Evolutionary conservation across 305 asterid genomes (phyloP), one percentile per base, ranked within the genome.

Genomic region (Fraxinus sp.): DNA sequence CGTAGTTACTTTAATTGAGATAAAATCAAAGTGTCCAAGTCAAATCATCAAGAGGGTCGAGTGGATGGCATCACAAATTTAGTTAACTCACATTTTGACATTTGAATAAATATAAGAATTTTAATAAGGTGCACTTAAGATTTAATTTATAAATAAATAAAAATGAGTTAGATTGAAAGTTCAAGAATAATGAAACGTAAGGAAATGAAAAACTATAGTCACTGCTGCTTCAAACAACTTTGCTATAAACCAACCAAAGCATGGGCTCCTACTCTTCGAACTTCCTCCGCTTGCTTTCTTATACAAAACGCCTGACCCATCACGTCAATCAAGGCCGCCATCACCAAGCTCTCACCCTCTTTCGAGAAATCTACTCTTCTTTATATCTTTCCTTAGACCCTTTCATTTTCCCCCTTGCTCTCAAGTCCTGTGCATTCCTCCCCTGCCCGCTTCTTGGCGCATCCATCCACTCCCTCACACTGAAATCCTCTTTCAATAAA

Each of bases 261-360:
- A 84, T 82, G 86, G 22, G 46, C 22, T 83, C 83, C 41, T 85
- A 86, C 84, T 78, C 92, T 57, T 85, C 92, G 46, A 88, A 85
- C 83, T 78, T 82, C 80, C 83, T 83, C 28, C 86, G 89, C 36
- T 85, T 88, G 72, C 90, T 86, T 3, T 84, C 90, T 80, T 37
- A 32, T 86, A 89, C 91, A 18, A 89, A 88, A 81, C 87, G 70
- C 30, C 81, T 89, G 36, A 86, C 91, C 46, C 83, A 84, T 36
- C 88, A 79, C 79, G 92, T 89, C 14, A 89, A 86, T 62, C 83
- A 84, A 20, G 91, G 85, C 80, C 86, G 82, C 39, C 92, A 89
- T 79, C 46, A 78, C 46, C 83, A 86, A 79, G 87, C 91, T 59
- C 89, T 89, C 49, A 1, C 83, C 44, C 85, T 88, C 39, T 89